Evolutionary conservation across 176 grass and related monocot species (phyloP), one percentile per base, ranked within the genome.

Genomic region (Cenchrus purpureus): DNA sequence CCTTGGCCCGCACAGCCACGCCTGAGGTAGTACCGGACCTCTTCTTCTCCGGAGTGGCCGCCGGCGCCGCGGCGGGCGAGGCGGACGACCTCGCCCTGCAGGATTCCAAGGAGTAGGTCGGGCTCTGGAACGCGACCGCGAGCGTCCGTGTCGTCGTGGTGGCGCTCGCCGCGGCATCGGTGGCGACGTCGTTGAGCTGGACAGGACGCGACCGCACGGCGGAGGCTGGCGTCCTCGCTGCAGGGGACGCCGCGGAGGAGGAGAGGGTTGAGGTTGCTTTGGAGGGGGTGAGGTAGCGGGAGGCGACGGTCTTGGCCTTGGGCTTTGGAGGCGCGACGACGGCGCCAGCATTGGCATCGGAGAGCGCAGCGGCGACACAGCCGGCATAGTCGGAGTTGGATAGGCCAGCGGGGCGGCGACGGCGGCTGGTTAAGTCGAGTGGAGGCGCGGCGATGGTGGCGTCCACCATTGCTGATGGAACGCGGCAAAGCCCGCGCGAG

Each of bases 91-190:
- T 86, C 57, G 73, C 76, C 80, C 77, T 91, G 82, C 52, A 84
- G 17, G 82, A 78, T 29, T 89, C 87, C 63, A 89, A 66, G 69
- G 76, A 82, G 77, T 93, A 91, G 7, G 91, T 62, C 7, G 89
- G 71, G 43, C 82, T 90, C 88, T 93, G 94, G 89, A 97, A 97
- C 52, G 91, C 90, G 43, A 93, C 94, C 1, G 91, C 89, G 5
- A 97, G 87, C 63, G 91, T 90, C 15, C 89, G 51, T 4, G 19
- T 85, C 12, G 84, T 82, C 43, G 83, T 79, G 40, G 74, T 54
- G 62, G 53, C 52, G 28, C 53, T 66, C 6, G 71, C 48, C 78
- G 8, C 54, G 8, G 49, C n/a, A 20, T n/a, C 71, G 3, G 73
- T 6, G 54, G 70, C 17, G 19, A 17, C 6, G 56, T 66, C 16